Base-by-base conservation (phyloP, 176 grass and related monocot genomes). In the Neostapfia colusana region DNA sequence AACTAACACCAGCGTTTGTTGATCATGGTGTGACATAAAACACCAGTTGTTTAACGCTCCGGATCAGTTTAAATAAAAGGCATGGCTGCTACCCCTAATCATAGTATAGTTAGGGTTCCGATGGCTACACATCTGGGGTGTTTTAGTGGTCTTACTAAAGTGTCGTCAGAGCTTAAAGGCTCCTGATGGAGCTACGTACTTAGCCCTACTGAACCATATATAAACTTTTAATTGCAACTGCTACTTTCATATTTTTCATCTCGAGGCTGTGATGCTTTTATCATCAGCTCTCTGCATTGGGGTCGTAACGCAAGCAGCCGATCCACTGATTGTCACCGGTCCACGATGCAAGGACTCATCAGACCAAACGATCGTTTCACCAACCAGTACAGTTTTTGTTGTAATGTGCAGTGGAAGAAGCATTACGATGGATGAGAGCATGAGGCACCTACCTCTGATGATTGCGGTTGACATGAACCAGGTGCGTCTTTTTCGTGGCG, bases 11-110 rank as follows among this genome's bases (percentile, higher is more conserved):
- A 20, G 46, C 46, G 65, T 56, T 88, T 57, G 76, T 84, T 88
- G n/a, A n/a, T n/a, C 86, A 84, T 17, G 6, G 9, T n/a, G 56
- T 88, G 86, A 81, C 86, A 84, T 81, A 56, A 56, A 80, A 57
- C 81, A 74, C 63, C 15, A 10, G 0, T 75, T 80, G 21, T 80
- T 75, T 84, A 88, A 79, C 38, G 21, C 70, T 49, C 56, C 6
- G 64, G 70, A 80, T 88, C 56, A 88, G 65, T 65, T 88, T 84
- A 59, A 80, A 76, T 80, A 84, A 3, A 58, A 24, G 65, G 1
- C 64, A 12, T 28, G 45, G 43, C 75, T 69, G 62, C 75, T 44
- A 83, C 54, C 39, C 18, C 75, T 88, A 72, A 63, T 69, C 35
- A 54, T 69, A 68, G 14, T 72, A 67, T 73, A 69, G 62, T 35